A percentile compares a stretch with the other conserved stretches of the same genome.
Evolutionary conservation across 2,329 filamentous ascomycete genomes (phyloP).

Genomic region (Cladophialophora chaetospira): DNA sequence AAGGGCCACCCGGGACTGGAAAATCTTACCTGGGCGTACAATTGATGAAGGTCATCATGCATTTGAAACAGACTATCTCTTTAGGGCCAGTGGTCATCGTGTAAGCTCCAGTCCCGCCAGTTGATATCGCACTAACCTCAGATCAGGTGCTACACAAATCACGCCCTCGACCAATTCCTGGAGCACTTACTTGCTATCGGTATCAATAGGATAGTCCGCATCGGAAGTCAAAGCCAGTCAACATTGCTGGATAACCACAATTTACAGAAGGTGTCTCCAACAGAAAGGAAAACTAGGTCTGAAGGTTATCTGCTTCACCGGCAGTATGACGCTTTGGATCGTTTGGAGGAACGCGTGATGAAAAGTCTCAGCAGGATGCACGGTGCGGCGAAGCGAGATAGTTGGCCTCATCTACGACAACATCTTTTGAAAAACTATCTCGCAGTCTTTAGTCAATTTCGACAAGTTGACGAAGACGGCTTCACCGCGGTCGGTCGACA

Average conservation of each 20-base stretch:
- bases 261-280: constrained; percentile 50
- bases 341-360: constrained; percentile 23
- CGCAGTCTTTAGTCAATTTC: neutral
- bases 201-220: constrained; percentile 57
- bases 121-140: too few relatives aligned
- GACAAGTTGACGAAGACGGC: constrained; percentile 5
- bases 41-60: constrained; percentile 45
- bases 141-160: constrained; percentile 51
- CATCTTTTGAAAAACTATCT: neutral
- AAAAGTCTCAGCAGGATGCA: constrained; percentile 18
- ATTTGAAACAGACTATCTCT: constrained; percentile 2
- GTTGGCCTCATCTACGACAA: neutral
- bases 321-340: constrained; percentile 37
- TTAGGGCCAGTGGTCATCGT: neutral
- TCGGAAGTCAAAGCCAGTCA: constrained; percentile 62
- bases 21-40: constrained; percentile 36
- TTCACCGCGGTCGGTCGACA: neutral
- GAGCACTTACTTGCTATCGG: constrained; percentile 55
- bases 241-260: constrained; percentile 54
- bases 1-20: constrained; percentile 37
- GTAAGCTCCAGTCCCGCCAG: too few relatives aligned
- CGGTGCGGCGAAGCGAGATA: neutral
- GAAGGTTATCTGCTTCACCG: neutral
- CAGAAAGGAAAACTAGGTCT: constrained; percentile 28
- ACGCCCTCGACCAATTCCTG: constrained; percentile 61